phyloP scores from a whole-genome alignment of 1,284 basidiomycete species.

The Boletellus deceptivus region DNA sequence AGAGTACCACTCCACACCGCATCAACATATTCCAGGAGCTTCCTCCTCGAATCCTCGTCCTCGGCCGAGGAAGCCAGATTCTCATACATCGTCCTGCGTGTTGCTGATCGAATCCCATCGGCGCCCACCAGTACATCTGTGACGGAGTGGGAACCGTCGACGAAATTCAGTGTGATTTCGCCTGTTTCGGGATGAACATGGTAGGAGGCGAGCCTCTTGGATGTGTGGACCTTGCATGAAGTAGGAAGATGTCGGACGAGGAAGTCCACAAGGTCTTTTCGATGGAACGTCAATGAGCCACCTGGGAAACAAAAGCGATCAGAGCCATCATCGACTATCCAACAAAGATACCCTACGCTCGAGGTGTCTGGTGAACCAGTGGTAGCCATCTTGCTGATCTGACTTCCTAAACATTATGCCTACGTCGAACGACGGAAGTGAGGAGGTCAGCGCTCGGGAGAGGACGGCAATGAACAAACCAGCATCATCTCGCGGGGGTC shows the following conservation, averaged over 20 bases:
- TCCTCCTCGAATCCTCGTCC: slow-evolving; percentile 6
- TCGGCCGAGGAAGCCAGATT: slow-evolving; percentile 4
- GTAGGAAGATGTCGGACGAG: slow-evolving; percentile 28
- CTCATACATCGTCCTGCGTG: slow-evolving; percentile 22
- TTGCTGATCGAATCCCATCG: slow-evolving; percentile 24
- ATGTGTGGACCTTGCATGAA: slow-evolving; percentile 31
- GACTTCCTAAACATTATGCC: slow-evolving; percentile 20
- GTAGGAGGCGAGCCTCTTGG: slow-evolving; percentile 32
- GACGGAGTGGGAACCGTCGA: slow-evolving; percentile 31
- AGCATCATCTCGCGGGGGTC: slow-evolving; percentile 11
- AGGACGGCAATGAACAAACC: slow-evolving; percentile 5
- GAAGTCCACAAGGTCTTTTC: slow-evolving; percentile 34
- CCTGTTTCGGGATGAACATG: slow-evolving; percentile 8
- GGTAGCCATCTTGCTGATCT: slow-evolving; percentile 25
- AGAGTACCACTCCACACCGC: slow-evolving; percentile 24
- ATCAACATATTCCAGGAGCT: slow-evolving; percentile 12
- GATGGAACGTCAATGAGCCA: slow-evolving; percentile 29
- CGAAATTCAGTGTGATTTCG: slow-evolving; percentile 29
- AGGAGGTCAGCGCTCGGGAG: neutral
- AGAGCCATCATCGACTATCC: neutral
- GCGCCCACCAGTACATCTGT: slow-evolving; percentile 38
- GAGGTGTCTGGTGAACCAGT: slow-evolving; percentile 18
- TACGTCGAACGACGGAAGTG: neutral
- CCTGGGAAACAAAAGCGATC: slow-evolving; percentile 12
- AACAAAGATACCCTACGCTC: slow-evolving; percentile 5